These are phyloP conservation scores for Amaranthus cruentus DNA, from an alignment of 148 eudicot species.

Conservation along the genomic window DNA sequence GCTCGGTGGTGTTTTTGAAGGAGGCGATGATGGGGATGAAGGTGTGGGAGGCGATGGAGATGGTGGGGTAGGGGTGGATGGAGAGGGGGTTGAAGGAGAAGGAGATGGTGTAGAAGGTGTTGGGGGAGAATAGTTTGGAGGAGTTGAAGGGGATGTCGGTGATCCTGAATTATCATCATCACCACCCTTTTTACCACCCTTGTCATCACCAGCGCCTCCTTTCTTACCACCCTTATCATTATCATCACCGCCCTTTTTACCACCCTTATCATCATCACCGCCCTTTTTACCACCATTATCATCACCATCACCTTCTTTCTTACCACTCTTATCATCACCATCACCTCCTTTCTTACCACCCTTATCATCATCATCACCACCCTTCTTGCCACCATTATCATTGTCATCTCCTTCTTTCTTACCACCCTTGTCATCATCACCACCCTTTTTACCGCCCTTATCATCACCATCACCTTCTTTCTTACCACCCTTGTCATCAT, in stretches of 20 bases:
- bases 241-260: background rate
- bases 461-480: background rate
- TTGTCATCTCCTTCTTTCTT: background rate
- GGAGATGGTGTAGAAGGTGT: background rate
- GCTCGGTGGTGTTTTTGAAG: background rate
- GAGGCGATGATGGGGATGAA: background rate
- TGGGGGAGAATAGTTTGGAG: background rate
- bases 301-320: background rate
- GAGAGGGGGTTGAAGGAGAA: conserved; percentile 2
- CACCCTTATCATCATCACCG: background rate
- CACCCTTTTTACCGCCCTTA: background rate
- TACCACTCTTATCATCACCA: background rate
- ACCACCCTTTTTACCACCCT: background rate
- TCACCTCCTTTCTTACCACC: background rate
- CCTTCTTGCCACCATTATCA: background rate
- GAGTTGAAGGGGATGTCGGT: conserved; percentile 6
- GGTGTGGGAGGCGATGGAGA: conserved; percentile 8
- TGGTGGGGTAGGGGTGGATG: conserved; percentile 10
- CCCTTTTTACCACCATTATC: background rate
- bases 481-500: too few relatives aligned
- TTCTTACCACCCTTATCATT: too few relatives aligned
- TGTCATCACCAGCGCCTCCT: background rate
- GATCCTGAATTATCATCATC: background rate
- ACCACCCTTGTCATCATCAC: background rate
- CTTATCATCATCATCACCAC: background rate